Evolutionary conservation across 2,329 filamentous ascomycete genomes (phyloP).

Genomic region (Podosphaera xanthii): DNA sequence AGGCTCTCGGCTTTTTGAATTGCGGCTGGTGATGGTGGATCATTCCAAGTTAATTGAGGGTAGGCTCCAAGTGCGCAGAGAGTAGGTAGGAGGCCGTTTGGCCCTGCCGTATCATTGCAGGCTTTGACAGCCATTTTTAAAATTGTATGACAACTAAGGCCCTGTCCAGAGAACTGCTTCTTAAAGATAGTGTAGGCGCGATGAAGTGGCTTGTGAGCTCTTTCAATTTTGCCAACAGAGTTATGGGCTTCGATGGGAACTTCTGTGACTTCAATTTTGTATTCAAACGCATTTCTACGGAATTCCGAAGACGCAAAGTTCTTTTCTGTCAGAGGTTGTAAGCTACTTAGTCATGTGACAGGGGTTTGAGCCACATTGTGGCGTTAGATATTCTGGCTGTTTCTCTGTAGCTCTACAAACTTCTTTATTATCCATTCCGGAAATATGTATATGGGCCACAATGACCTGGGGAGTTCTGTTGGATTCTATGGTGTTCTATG

Average conservation of each 20-base stretch:
- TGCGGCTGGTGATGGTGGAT: neutral
- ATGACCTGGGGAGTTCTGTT: no score
- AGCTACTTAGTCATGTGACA: no score
- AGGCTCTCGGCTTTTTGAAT: neutral
- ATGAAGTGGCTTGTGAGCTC: neutral
- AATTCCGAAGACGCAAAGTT: constrained; percentile 1
- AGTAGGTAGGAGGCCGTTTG: neutral
- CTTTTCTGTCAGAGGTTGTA: no score
- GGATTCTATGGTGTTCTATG: no score
- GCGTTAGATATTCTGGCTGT: no score
- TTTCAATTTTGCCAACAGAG: neutral
- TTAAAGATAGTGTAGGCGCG: neutral
- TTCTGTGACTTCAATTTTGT: neutral
- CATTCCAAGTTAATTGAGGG: neutral
- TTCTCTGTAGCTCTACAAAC: no score
- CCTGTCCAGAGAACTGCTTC: neutral
- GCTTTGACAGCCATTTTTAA: neutral
- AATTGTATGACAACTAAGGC: neutral
- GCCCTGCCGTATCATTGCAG: neutral
- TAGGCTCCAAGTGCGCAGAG: neutral
- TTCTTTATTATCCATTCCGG: no score
- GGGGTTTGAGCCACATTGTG: no score
- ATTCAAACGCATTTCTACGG: neutral
- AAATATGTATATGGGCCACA: no score
- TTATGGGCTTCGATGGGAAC: neutral